Evolutionary conservation across 2,329 filamentous ascomycete genomes (phyloP).

Genomic region (Phaeomoniella chlamydospora): DNA sequence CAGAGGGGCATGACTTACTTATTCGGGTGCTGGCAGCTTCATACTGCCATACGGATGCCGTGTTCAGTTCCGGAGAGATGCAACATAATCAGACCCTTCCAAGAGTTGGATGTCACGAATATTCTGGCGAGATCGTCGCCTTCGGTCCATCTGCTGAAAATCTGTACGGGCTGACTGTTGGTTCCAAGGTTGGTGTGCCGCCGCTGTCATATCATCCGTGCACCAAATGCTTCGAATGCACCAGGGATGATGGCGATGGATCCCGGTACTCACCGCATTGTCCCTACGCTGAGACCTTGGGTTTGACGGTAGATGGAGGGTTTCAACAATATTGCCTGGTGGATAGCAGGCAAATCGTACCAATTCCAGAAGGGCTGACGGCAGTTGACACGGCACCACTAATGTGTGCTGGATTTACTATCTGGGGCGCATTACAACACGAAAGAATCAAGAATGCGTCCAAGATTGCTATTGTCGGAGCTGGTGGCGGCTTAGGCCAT

Average conservation of each 20-base stretch:
- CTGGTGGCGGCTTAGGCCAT: conserved; percentile 39
- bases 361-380: conserved; percentile 32
- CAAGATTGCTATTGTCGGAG: conserved; percentile 31
- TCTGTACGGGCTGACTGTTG: conserved; percentile 34
- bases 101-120: conserved; percentile 42
- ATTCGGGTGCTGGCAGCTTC: conserved; percentile 45
- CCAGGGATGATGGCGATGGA: conserved; percentile 28
- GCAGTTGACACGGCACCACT: conserved; percentile 40
- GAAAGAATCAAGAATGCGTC: conserved; percentile 18
- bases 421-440: conserved; percentile 30
- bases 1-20: conserved; percentile 41
- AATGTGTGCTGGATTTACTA: conserved; percentile 40
- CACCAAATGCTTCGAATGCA: conserved; percentile 37
- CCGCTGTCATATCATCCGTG: conserved; percentile 39
- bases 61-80: conserved; percentile 38
- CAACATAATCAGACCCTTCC: conserved; percentile 32
- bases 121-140: conserved; percentile 39
- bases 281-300: conserved; percentile 30
- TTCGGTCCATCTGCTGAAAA: conserved; percentile 24
- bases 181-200: conserved; percentile 43
- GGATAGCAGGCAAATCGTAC: conserved; percentile 31
- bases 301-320: conserved; percentile 34
- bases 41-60: conserved; percentile 48
- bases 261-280: conserved; percentile 43
- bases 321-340: conserved; percentile 42